Percentiles rank a stretch among this genome's conserved stretches.
These are phyloP conservation scores for Phytophthora melonis DNA, from an alignment of 352 stramenopile species.

Conservation along the genomic window DNA sequence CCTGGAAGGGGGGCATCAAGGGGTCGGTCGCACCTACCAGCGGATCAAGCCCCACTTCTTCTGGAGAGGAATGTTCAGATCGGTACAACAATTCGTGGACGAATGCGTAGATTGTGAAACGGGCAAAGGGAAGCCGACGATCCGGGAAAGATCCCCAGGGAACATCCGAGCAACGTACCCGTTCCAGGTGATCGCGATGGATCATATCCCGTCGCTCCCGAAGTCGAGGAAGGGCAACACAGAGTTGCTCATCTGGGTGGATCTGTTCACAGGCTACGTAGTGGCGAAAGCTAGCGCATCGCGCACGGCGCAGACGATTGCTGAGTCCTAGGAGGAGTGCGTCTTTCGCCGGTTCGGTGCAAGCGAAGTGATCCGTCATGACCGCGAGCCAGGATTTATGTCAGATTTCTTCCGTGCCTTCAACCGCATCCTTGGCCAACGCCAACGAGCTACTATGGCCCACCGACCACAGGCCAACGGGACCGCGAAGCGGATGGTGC, in stretches of 20 bases:
- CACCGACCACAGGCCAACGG: neutral
- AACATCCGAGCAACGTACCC: too few species aligned
- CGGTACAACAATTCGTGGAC: neutral
- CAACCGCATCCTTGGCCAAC: neutral
- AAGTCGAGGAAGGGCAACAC: too few species aligned
- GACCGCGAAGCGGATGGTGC: neutral
- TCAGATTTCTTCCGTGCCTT: neutral
- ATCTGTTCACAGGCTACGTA: neutral
- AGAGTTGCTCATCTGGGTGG: neutral
- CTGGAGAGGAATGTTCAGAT: neutral
- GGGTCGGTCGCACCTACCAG: constrained; percentile 4
- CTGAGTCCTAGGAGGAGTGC: neutral
- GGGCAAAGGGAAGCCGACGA: neutral
- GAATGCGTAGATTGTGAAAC: constrained; percentile 11
- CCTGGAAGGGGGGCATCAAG: constrained; percentile 10
- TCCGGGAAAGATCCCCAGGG: too few species aligned
- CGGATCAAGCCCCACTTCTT: neutral
- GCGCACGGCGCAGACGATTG: neutral
- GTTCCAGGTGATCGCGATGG: too few species aligned
- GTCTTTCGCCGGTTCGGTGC: neutral
- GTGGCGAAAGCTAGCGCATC: neutral
- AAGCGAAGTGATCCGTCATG: neutral
- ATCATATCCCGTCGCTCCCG: too few species aligned
- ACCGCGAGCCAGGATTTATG: neutral
- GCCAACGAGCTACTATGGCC: neutral